These are phyloP conservation scores for Trichomonas vaginalis DNA, from an alignment of 208 protist species.

Conservation along the genomic window DNA sequence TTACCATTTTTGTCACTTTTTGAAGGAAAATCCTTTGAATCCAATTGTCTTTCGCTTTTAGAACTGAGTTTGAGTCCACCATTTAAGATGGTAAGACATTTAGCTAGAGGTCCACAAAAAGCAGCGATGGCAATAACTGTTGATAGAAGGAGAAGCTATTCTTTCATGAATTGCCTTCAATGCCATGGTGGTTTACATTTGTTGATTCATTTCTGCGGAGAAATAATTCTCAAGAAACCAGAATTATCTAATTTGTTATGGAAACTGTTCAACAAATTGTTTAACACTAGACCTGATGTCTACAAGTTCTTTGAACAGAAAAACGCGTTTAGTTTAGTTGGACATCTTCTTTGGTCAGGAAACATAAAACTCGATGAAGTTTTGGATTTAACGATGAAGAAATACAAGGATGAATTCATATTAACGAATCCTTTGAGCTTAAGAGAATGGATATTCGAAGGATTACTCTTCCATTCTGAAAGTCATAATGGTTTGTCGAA, in stretches of 20 bases:
- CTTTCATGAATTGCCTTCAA: neutral
- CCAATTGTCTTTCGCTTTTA: neutral
- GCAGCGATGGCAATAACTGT: neutral
- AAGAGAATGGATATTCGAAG: neutral
- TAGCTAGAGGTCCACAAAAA: neutral
- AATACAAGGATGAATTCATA: neutral
- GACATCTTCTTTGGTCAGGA: neutral
- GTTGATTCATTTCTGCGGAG: neutral
- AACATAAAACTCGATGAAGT: neutral
- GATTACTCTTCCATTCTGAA: neutral
- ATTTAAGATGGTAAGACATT: neutral
- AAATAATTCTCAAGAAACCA: neutral
- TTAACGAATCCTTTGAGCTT: neutral
- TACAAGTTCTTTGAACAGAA: neutral
- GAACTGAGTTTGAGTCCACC: neutral
- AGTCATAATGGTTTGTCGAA: neutral
- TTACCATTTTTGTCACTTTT: neutral
- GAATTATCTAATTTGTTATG: neutral
- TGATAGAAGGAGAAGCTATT: neutral
- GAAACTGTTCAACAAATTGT: neutral
- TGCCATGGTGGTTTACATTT: neutral
- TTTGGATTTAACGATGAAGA: neutral
- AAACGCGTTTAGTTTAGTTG: neutral
- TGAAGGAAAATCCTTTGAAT: neutral
- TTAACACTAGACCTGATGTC: neutral